A percentile compares a stretch with the other conserved stretches of the same genome.
These are phyloP conservation scores for Copromyces sp. DNA, from an alignment of 495 filamentous ascomycete genomes.

Conservation along the genomic window DNA sequence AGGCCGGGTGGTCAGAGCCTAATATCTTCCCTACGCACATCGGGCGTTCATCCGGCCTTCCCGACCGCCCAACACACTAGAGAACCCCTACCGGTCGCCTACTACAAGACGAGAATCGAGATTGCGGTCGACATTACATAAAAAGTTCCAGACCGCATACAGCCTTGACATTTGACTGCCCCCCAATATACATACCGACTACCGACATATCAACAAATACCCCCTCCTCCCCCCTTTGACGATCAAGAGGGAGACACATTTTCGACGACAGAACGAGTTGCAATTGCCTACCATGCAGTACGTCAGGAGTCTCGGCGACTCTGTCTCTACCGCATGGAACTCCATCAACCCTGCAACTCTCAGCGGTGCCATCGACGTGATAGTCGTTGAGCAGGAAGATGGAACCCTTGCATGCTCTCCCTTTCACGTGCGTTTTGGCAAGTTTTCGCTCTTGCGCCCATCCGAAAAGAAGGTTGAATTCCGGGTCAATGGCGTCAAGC, in stretches of 20 bases:
- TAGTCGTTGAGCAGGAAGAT: slow-evolving; percentile 96
- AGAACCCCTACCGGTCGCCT: neutral
- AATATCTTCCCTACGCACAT: neutral
- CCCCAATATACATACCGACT: neutral
- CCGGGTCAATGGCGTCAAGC: slow-evolving; percentile 81
- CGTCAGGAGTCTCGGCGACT: slow-evolving; percentile 90
- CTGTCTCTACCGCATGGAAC: slow-evolving; percentile 98
- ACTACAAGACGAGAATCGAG: neutral
- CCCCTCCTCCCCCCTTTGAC: neutral
- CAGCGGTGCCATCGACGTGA: slow-evolving; percentile 96
- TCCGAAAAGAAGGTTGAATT: slow-evolving; percentile 99
- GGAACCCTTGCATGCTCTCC: slow-evolving; percentile 81
- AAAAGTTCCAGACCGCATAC: neutral
- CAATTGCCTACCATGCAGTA: slow-evolving; percentile 69
- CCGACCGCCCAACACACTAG: neutral
- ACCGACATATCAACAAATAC: neutral
- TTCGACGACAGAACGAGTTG: neutral
- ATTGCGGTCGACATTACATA: neutral
- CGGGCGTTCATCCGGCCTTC: neutral
- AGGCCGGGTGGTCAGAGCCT: neutral
- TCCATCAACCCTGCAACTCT: slow-evolving; percentile 97
- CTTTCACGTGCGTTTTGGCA: slow-evolving; percentile 98
- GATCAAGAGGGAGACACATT: neutral
- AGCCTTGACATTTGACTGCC: neutral
- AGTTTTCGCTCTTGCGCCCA: slow-evolving; percentile 90